Evolutionary conservation across 2,329 filamentous ascomycete genomes (phyloP).

Genomic region (Scleromitrula shiraiana): DNA sequence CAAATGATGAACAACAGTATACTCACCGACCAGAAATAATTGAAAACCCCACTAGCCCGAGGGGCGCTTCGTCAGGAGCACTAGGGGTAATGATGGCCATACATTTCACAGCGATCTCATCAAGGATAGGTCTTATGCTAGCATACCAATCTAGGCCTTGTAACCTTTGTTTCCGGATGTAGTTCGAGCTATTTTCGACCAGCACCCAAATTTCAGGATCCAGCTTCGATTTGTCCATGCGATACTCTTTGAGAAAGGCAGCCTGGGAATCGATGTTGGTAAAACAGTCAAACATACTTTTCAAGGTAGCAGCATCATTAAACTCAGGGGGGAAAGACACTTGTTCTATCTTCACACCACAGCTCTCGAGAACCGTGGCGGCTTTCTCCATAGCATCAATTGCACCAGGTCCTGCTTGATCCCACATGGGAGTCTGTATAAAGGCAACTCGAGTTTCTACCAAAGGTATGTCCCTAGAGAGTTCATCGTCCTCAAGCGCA

Average conservation of each 20-base stretch:
- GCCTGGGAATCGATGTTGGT: neutral
- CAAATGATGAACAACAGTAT: no score
- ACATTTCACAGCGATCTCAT: constrained; percentile 43
- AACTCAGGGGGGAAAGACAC: constrained; percentile 1
- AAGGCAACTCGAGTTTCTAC: constrained; percentile 2
- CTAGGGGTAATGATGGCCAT: constrained; percentile 51
- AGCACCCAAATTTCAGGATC: constrained; percentile 37
- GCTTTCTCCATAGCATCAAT: constrained; percentile 35
- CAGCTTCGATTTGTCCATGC: constrained; percentile 39
- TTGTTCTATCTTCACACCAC: constrained; percentile 6
- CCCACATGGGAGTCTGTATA: constrained; percentile 8
- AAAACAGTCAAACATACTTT: constrained; percentile 2
- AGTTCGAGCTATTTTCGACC: constrained; percentile 40
- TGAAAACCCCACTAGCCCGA: constrained; percentile 34
- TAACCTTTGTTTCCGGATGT: constrained; percentile 41
- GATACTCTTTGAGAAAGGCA: constrained; percentile 38
- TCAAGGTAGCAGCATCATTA: neutral
- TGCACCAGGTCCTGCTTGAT: constrained; percentile 36
- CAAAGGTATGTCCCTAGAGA: constrained; percentile 4
- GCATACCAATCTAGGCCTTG: constrained; percentile 49
- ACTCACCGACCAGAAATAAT: neutral
- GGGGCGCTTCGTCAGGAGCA: constrained; percentile 50
- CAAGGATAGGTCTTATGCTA: constrained; percentile 44
- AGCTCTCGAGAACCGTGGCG: constrained; percentile 29
- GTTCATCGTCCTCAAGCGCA: constrained; percentile 41